Percentiles rank a stretch among this genome's conserved stretches.
phyloP scores from a whole-genome alignment of 169 alveolate species.

The Plasmodium chabaudi region DNA sequence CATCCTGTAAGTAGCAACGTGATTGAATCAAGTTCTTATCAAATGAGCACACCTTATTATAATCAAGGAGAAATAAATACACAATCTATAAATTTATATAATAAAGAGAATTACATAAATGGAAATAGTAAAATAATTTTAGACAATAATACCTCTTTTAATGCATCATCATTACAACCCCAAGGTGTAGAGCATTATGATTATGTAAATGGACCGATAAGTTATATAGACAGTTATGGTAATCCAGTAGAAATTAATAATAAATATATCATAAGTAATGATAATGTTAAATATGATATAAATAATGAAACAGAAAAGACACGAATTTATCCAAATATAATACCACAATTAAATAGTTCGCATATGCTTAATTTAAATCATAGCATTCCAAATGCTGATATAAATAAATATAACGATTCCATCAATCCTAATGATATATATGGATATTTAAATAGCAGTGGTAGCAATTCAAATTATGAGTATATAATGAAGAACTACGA shows the following conservation, averaged over 20 bases:
- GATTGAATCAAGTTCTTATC: constrained; percentile 16
- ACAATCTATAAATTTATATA: constrained; percentile 30
- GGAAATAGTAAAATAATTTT: constrained; percentile 15
- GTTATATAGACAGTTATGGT: constrained; percentile 17
- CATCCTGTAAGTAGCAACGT: constrained; percentile 13
- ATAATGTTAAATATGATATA: constrained; percentile 4
- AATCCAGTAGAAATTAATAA: constrained; percentile 24
- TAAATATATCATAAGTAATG: constrained; percentile 2
- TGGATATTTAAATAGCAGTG: constrained; percentile 8
- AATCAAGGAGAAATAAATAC: constrained; percentile 41
- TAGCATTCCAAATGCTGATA: not conserved
- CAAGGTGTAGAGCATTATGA: constrained; percentile 28
- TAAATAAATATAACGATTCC: constrained; percentile 28
- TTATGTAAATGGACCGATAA: constrained; percentile 34
- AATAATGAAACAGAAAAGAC: constrained; percentile 17
- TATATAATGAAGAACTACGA: constrained; percentile 23
- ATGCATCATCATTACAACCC: constrained; percentile 16
- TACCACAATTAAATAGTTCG: constrained; percentile 29
- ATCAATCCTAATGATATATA: constrained; percentile 17
- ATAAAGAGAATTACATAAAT: constrained; percentile 16
- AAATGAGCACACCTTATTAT: not conserved
- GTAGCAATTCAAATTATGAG: constrained; percentile 9
- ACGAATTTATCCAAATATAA: constrained; percentile 3
- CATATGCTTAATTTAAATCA: constrained; percentile 3
- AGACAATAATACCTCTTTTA: constrained; percentile 32